These are phyloP conservation scores for Juglanconis sp. DNA, from an alignment of 2,329 filamentous ascomycete species.

Conservation along the genomic window DNA sequence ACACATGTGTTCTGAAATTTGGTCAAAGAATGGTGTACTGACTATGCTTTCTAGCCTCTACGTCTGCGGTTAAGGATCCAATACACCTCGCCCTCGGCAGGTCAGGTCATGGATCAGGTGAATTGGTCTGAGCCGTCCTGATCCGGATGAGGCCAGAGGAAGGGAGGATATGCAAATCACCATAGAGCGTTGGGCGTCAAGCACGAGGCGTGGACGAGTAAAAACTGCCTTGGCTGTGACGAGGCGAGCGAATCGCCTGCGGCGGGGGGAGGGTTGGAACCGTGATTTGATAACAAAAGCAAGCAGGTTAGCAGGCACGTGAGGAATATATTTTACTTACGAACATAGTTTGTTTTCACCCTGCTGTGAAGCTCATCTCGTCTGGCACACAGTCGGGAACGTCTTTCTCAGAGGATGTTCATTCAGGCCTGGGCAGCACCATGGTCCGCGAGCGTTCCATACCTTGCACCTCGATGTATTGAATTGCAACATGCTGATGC, in stretches of 20 bases:
- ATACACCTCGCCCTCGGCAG: constrained; percentile 68
- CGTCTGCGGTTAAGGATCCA: constrained; percentile 82
- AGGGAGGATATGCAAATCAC: not conserved
- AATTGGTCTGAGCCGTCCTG: constrained; percentile 84
- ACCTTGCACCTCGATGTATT: not conserved
- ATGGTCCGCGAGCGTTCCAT: not conserved
- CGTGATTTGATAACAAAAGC: constrained; percentile 9
- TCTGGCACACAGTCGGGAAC: not conserved
- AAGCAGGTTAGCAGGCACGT: constrained; percentile 8
- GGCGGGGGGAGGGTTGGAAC: not conserved
- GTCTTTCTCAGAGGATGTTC: not conserved
- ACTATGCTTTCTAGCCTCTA: constrained; percentile 57
- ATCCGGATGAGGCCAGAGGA: constrained; percentile 6
- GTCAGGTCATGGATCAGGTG: constrained; percentile 82
- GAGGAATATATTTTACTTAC: constrained; percentile 3
- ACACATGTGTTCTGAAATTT: not conserved
- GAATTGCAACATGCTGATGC: not conserved
- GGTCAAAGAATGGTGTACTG: not conserved
- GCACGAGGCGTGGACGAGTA: not conserved
- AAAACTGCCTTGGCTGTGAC: not conserved
- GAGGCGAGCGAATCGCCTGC: not conserved
- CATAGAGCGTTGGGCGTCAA: constrained; percentile 3
- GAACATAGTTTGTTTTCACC: too few relatives aligned
- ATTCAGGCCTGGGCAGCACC: not conserved
- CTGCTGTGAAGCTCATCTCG: not conserved